Conservation (phyloP, 331 rosid species). For the Erythrophleum ivorense region DNA sequence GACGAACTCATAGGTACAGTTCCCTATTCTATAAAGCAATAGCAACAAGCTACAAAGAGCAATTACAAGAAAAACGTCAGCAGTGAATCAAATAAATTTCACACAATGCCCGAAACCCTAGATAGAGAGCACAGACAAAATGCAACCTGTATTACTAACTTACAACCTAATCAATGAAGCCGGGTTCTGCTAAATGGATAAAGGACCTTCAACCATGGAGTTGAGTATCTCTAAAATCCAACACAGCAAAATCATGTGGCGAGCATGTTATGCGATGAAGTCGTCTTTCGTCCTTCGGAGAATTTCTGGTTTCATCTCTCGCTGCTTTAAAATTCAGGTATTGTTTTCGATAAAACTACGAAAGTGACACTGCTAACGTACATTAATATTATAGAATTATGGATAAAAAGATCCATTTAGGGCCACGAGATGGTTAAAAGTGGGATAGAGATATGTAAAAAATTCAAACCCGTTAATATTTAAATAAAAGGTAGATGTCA, state of each 20-base stretch:
- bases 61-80: background rate
- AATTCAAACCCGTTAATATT: too few relatives aligned
- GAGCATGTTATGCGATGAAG: background rate
- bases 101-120: background rate
- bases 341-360: background rate
- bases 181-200: background rate
- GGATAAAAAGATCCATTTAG: too few relatives aligned
- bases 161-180: background rate
- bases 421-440: too few relatives aligned
- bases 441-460: too few relatives aligned
- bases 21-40: background rate
- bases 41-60: slow-evolving; percentile 5
- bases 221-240: background rate
- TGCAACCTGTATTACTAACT: background rate
- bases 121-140: background rate
- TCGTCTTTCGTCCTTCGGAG: background rate
- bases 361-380: background rate
- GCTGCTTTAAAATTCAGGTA: background rate
- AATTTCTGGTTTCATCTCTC: background rate
- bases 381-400: too few relatives aligned
- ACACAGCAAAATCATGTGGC: background rate
- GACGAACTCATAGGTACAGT: slow-evolving; percentile 57
- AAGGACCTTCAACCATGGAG: background rate
- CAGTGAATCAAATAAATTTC: background rate
- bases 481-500: too few relatives aligned